phyloP scores from a whole-genome alignment of 305 asterid genomes.

The Fraxinus paxiana region DNA sequence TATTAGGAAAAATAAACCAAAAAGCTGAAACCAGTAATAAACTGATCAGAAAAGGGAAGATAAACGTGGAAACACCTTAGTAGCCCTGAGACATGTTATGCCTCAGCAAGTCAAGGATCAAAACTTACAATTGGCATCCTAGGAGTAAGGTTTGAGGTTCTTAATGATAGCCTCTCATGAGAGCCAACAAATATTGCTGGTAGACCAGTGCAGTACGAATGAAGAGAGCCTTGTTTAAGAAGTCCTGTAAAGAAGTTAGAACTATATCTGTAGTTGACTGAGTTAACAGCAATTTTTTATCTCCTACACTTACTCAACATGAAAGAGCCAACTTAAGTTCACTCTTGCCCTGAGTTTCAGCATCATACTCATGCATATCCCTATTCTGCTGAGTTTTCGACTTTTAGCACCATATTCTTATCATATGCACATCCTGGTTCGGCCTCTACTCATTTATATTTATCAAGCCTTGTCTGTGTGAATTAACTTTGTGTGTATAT shows the following conservation, averaged over 20 bases:
- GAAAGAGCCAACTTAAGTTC: not conserved
- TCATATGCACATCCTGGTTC: not conserved
- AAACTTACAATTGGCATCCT: not conserved
- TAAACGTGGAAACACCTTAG: not conserved
- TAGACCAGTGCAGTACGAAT: not conserved
- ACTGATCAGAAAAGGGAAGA: not conserved
- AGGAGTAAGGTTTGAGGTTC: not conserved
- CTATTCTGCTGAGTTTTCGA: not conserved
- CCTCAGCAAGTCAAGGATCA: not conserved
- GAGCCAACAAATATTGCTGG: not conserved
- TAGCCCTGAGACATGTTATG: not conserved
- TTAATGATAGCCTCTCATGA: not conserved
- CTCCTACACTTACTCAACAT: not conserved
- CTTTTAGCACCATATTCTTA: not conserved
- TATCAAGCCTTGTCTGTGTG: slow-evolving; percentile 13
- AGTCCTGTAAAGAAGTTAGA: not conserved
- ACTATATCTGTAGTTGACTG: not conserved
- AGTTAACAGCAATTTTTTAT: not conserved
- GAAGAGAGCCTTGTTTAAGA: not conserved
- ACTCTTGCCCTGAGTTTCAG: not conserved
- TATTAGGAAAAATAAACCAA: not conserved
- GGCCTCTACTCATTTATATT: not conserved
- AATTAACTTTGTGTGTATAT: slow-evolving; percentile 8
- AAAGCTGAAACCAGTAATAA: not conserved
- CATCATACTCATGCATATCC: not conserved